These are phyloP conservation scores for Hyphodiscus sp. DNA, from an alignment of 2,329 filamentous ascomycete species.

Conservation along the genomic window DNA sequence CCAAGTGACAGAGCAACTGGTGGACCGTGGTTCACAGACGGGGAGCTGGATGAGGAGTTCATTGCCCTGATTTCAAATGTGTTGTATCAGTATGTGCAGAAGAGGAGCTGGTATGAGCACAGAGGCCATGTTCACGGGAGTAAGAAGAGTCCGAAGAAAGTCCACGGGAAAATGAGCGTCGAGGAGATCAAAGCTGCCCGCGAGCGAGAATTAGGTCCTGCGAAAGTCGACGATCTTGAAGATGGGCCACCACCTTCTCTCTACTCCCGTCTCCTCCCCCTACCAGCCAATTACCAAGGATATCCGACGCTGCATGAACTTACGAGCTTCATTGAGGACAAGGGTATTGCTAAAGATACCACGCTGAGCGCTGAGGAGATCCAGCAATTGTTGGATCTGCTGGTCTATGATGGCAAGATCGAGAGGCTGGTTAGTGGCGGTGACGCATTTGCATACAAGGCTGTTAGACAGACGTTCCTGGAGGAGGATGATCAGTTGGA, in stretches of 20 bases:
- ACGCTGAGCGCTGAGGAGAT: conserved; percentile 65
- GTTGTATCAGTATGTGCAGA: conserved; percentile 67
- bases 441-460: conserved; percentile 31
- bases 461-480: conserved; percentile 23
- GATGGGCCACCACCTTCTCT: conserved; percentile 7
- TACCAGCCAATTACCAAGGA: conserved; percentile 58
- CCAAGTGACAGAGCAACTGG: conserved; percentile 89
- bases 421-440: conserved; percentile 46
- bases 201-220: conserved; percentile 17
- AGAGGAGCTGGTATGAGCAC: conserved; percentile 59
- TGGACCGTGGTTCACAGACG: conserved; percentile 90
- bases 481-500: conserved; percentile 35
- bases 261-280: conserved; percentile 37
- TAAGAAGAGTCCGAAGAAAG: conserved; percentile 48
- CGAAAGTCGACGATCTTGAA: conserved; percentile 14
- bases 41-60: conserved; percentile 81
- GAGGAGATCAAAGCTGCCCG: conserved; percentile 31
- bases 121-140: conserved; percentile 16
- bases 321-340: conserved; percentile 63
- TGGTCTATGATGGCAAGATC: conserved; percentile 81
- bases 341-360: conserved; percentile 63
- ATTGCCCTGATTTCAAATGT: conserved; percentile 70
- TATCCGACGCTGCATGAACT: conserved; percentile 81
- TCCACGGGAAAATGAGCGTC: conserved; percentile 42
- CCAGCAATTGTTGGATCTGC: conserved; percentile 77